Conservation (phyloP, 208 protist species). For the Angomonas deanei region DNA sequence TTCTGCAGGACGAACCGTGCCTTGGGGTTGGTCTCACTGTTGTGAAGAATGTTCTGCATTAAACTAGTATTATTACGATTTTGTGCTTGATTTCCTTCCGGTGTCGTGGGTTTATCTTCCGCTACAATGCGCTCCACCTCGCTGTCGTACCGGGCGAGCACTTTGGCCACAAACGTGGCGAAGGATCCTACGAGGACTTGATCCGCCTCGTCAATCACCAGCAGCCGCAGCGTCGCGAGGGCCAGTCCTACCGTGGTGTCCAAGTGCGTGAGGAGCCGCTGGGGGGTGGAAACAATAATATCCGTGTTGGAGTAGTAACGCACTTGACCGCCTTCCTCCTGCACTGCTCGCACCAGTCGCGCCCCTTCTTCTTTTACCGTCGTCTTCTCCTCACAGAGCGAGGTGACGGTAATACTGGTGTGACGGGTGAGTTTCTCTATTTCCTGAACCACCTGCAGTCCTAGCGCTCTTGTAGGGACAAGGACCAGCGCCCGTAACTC, state of each 20-base stretch:
- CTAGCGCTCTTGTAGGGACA: conserved; percentile 76
- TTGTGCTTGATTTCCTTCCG: conserved; percentile 5
- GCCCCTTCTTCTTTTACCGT: background rate
- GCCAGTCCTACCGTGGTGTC: conserved; percentile 56
- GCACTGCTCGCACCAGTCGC: background rate
- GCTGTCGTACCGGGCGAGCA: conserved; percentile 69
- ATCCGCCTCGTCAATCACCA: conserved; percentile 89
- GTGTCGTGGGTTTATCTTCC: conserved; percentile 2
- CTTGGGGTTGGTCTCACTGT: background rate
- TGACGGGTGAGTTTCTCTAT: conserved; percentile 49
- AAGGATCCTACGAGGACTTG: conserved; percentile 82
- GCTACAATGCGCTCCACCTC: conserved; percentile 15
- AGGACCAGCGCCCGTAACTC: conserved; percentile 72
- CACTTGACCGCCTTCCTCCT: background rate
- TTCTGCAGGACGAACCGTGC: conserved; percentile 49
- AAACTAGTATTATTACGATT: too few relatives aligned
- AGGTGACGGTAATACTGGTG: conserved; percentile 61
- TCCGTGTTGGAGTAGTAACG: conserved; percentile 72
- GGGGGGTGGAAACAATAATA: conserved; percentile 78
- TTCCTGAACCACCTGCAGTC: conserved; percentile 73
- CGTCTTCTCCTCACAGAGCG: conserved; percentile 43
- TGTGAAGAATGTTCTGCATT: too few relatives aligned
- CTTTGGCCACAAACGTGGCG: conserved; percentile 66
- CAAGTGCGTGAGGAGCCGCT: conserved; percentile 75
- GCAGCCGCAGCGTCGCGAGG: conserved; percentile 54